Percentiles rank a stretch among this genome's conserved stretches.
Conservation (phyloP, 2,329 filamentous ascomycete genomes). For the Dothideomycetes sp. region DNA sequence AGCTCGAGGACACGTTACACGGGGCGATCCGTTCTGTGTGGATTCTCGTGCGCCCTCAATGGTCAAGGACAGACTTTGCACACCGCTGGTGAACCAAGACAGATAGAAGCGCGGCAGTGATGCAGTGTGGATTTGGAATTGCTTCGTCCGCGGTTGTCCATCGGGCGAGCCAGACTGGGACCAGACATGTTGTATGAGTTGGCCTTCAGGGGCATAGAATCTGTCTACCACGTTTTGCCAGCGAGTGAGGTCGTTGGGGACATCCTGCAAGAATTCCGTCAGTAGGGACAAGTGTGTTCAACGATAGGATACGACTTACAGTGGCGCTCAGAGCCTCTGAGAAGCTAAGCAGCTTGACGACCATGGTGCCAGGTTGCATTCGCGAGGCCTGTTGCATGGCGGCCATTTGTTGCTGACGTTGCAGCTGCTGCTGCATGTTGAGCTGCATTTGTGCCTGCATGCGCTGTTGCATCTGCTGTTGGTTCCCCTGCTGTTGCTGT, state of each 20-base stretch:
- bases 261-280: slow-evolving; percentile 25
- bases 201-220: slow-evolving; percentile 70
- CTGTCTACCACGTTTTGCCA: slow-evolving; percentile 71
- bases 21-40: slow-evolving; percentile 53
- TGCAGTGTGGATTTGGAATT: slow-evolving; percentile 23
- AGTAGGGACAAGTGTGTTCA: background rate
- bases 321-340: slow-evolving; percentile 44
- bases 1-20: slow-evolving; percentile 64
- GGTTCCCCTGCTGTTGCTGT: slow-evolving; percentile 17
- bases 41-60: slow-evolving; percentile 57
- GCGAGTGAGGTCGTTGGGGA: slow-evolving; percentile 53
- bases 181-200: slow-evolving; percentile 62
- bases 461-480: slow-evolving; percentile 25
- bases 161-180: slow-evolving; percentile 27
- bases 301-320: too few relatives aligned
- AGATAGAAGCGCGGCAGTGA: slow-evolving; percentile 82
- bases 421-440: slow-evolving; percentile 14
- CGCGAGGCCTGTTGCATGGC: slow-evolving; percentile 3
- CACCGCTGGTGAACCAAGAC: slow-evolving; percentile 77
- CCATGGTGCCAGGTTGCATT: slow-evolving; percentile 33
- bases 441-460: slow-evolving; percentile 32
- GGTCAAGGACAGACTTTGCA: slow-evolving; percentile 75
- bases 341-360: slow-evolving; percentile 44
- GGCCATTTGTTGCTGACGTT: slow-evolving; percentile 24
- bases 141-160: slow-evolving; percentile 23